Evolutionary conservation across 1,139 yeast species (phyloP).

Genomic region (Suhomyces coccinellae): DNA sequence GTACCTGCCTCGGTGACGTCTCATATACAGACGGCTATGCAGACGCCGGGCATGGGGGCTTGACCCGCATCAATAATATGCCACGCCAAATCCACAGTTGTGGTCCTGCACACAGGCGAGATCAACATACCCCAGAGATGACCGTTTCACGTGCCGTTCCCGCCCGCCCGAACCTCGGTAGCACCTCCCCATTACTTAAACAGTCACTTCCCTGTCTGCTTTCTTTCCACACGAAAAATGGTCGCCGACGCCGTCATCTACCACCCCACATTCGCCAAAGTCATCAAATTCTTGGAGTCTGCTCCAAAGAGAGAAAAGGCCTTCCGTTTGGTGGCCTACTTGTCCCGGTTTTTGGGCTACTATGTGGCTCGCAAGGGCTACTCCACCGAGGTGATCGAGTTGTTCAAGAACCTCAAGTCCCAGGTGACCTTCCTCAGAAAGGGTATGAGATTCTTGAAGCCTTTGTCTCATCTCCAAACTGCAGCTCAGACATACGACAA

Average conservation of each 20-base stretch:
- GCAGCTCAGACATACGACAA: slow-evolving; percentile 72
- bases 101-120: not conserved
- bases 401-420: slow-evolving; percentile 53
- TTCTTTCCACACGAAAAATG: slow-evolving; percentile 33
- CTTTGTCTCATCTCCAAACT: slow-evolving; percentile 68
- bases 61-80: too few species aligned
- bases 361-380: slow-evolving; percentile 64
- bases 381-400: slow-evolving; percentile 48
- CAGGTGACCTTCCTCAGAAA: slow-evolving; percentile 75
- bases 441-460: slow-evolving; percentile 82
- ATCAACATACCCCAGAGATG: slow-evolving; percentile 1
- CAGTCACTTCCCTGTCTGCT: not conserved
- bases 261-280: slow-evolving; percentile 71
- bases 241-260: slow-evolving; percentile 66
- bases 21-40: too few species aligned
- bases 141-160: slow-evolving; percentile 6
- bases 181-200: slow-evolving; percentile 6
- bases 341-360: slow-evolving; percentile 69
- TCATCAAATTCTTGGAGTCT: slow-evolving; percentile 64
- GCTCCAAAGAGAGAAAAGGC: slow-evolving; percentile 74
- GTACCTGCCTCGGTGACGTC: too few species aligned
- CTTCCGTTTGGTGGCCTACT: slow-evolving; percentile 78
- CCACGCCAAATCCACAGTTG: too few species aligned
- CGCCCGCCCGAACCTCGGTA: slow-evolving; percentile 8
- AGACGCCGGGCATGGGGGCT: too few species aligned